Conservation (phyloP, 495 filamentous ascomycete species). For the Penicillium flavigenum region DNA sequence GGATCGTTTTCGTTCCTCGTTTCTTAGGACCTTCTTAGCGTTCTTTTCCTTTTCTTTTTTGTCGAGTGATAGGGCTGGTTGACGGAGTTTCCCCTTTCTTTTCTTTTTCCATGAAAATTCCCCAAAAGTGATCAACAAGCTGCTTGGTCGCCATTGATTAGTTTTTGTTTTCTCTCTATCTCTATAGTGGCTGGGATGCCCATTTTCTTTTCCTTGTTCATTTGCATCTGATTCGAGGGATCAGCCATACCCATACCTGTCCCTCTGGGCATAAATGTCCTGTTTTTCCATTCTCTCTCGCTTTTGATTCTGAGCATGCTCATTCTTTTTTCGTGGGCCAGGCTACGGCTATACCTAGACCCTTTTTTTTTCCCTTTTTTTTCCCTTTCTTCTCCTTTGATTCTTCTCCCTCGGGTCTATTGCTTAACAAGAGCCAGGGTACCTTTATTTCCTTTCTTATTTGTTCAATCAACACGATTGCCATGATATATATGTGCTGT, state of each 20-base stretch:
- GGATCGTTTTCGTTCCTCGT: conserved; percentile 18
- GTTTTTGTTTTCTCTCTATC: conserved; percentile 16
- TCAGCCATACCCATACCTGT: conserved; percentile 30
- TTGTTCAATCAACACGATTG: conserved; percentile 36
- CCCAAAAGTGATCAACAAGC: conserved; percentile 29
- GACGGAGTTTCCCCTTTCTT: conserved; percentile 34
- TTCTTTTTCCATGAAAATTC: conserved; percentile 23
- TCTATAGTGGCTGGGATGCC: conserved; percentile 8
- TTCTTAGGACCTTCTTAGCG: conserved; percentile 37
- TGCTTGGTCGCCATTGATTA: conserved; percentile 23
- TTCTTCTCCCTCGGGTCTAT: conserved; percentile 13
- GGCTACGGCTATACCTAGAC: conserved; percentile 31
- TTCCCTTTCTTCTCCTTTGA: conserved; percentile 14
- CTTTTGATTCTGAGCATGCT: conserved; percentile 15
- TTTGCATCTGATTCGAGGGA: conserved; percentile 32
- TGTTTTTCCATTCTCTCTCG: conserved; percentile 11
- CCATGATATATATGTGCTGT: conserved; percentile 45
- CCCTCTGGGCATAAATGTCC: conserved; percentile 18
- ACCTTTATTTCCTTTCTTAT: conserved; percentile 19
- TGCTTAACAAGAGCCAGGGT: conserved; percentile 9
- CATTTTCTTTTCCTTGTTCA: conserved; percentile 13
- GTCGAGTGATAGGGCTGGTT: conserved; percentile 36
- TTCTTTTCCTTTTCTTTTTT: conserved; percentile 28
- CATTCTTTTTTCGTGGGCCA: conserved; percentile 23
- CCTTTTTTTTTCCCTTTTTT: conserved; percentile 16